A percentile compares a stretch with the other conserved stretches of the same genome.
Conservation (phyloP, 1,284 basidiomycete species). For the Marasmius oreades region DNA sequence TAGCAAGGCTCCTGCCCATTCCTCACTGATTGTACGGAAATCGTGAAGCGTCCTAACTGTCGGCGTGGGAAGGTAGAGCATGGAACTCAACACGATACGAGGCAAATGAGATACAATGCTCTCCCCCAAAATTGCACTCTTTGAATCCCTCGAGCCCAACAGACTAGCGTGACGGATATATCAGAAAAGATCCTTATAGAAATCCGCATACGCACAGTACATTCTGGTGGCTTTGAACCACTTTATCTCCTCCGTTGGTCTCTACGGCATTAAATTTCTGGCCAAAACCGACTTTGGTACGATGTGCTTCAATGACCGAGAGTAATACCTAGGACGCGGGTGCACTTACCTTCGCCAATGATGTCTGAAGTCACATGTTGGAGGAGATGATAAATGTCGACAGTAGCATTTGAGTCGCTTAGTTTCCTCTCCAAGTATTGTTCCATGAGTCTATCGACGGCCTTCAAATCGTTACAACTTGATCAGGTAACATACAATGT, state of each 20-base stretch:
- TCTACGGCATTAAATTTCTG: neutral
- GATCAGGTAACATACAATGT: neutral
- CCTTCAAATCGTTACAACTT: neutral
- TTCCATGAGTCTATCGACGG: neutral
- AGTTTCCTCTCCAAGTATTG: neutral
- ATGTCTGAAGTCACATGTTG: neutral
- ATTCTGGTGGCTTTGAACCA: neutral
- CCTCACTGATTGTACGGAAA: no score
- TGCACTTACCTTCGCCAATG: neutral
- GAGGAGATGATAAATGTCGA: neutral
- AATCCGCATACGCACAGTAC: neutral
- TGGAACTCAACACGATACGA: no score
- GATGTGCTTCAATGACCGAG: neutral
- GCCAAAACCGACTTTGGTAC: neutral
- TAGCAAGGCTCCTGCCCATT: no score
- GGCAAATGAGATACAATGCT: no score
- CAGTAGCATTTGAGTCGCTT: no score
- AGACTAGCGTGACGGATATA: no score
- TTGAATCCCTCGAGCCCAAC: no score
- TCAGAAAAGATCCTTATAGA: no score
- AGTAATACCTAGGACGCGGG: neutral
- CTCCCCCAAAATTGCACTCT: no score
- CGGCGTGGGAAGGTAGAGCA: no score
- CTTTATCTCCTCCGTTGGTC: neutral
- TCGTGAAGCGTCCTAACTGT: no score